Evolutionary conservation across 768 basidiomycete genomes (phyloP).

Genomic region (Crucibulum laeve): DNA sequence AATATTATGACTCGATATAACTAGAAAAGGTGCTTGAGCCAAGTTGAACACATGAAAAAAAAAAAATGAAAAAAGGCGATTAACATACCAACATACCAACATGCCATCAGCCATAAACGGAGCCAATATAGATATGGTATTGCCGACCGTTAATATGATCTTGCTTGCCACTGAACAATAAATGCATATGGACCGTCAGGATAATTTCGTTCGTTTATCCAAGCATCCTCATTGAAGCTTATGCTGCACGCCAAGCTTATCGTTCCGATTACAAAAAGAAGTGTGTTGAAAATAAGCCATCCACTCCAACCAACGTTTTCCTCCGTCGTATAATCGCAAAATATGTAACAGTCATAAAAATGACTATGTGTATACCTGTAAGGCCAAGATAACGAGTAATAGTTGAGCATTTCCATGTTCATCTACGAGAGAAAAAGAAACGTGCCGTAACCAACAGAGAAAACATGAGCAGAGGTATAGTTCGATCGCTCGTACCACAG

Average conservation of each 20-base stretch:
- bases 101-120: slow-evolving; percentile 32
- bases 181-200: slow-evolving; percentile 32
- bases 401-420: no score
- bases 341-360: slow-evolving; percentile 10
- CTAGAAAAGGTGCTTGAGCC: no score
- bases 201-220: slow-evolving; percentile 23
- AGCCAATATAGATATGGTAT: slow-evolving; percentile 19
- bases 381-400: no score
- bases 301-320: neutral
- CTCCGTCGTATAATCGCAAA: slow-evolving; percentile 1
- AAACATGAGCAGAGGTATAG: slow-evolving; percentile 14
- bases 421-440: neutral
- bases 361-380: slow-evolving; percentile 12
- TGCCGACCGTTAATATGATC: slow-evolving; percentile 15
- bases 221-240: slow-evolving; percentile 18
- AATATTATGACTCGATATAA: slow-evolving; percentile 30
- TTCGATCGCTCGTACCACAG: slow-evolving; percentile 18
- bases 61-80: neutral
- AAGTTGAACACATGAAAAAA: no score
- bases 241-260: slow-evolving; percentile 15
- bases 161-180: slow-evolving; percentile 15
- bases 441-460: slow-evolving; percentile 16
- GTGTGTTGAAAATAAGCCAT: slow-evolving; percentile 8
- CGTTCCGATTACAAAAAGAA: slow-evolving; percentile 9
- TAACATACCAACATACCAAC: slow-evolving; percentile 21